Evolutionary conservation across 2,329 filamentous ascomycete species (phyloP).

Genomic region (Aspergillus bombycis): DNA sequence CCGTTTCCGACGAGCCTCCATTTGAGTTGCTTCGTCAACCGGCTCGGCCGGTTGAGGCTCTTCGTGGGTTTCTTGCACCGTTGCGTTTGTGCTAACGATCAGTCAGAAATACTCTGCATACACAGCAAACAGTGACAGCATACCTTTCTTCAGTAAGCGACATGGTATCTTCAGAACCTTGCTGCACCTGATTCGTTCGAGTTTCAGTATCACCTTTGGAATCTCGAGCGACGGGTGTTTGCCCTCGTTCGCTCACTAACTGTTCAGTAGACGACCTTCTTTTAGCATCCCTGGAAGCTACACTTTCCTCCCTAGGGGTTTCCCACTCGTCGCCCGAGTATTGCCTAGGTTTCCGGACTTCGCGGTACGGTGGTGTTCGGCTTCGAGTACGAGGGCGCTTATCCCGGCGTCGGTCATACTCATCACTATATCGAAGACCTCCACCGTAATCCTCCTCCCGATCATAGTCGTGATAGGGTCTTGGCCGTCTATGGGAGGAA

Average conservation of each 20-base stretch:
- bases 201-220: constrained; percentile 69
- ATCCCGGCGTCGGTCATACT: constrained; percentile 51
- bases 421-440: constrained; percentile 54
- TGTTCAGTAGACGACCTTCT: constrained; percentile 59
- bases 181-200: constrained; percentile 62
- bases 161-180: constrained; percentile 47
- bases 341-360: constrained; percentile 41
- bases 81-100: constrained; percentile 24
- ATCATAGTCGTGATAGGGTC: constrained; percentile 56
- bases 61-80: constrained; percentile 23
- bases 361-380: constrained; percentile 47
- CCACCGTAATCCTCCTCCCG: constrained; percentile 47
- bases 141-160: constrained; percentile 44
- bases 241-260: constrained; percentile 67
- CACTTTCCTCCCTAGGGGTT: constrained; percentile 28
- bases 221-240: constrained; percentile 61
- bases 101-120: constrained; percentile 10
- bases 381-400: constrained; percentile 62
- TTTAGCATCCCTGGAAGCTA: constrained; percentile 39
- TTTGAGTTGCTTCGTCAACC: constrained; percentile 79
- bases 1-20: constrained; percentile 81
- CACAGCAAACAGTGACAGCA: constrained; percentile 24
- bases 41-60: constrained; percentile 56
- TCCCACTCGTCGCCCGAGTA: constrained; percentile 42
- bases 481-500: constrained; percentile 42